Evolutionary conservation across 164 flowering plant genomes (phyloP), one percentile per base, ranked within the genome.

Genomic region (Tinospora cordifolia): DNA sequence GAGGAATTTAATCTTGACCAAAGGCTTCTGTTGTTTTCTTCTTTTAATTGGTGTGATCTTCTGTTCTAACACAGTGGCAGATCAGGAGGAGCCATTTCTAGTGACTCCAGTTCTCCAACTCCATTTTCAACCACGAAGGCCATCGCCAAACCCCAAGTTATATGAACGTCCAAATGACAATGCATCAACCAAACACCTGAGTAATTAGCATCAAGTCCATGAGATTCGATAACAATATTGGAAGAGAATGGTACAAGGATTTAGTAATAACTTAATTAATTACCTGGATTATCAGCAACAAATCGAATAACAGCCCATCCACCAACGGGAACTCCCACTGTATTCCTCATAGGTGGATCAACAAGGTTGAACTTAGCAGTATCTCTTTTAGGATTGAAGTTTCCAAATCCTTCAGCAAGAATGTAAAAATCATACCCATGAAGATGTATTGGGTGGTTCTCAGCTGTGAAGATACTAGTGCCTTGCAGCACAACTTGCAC

Each of bases 271-370:
- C 21, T 17, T 12, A 13, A 7, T 19, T 57, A 17, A 17, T 10
- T 81, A 88, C 92, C 96, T 74, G 96, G 96, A 78, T 90, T 90
- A 65, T 90, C 92, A 1, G 96, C 96, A 8, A 88, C 90, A 57
- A 90, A 90, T 78, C 93, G 75, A 54, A 90, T 87, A 71, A 86
- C 96, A 3, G 90, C 80, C 96, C 96, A 90, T 26, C 96, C 96
- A 47, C 85, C 83, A 11, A 83, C 85, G 24, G 92, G 92, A 8
- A 90, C 88, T 9, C 82, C 86, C 34, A 80, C 92, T 0, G 96
- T 90, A 71, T 90, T 90, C 72, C 93, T 76, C 71, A 85, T 8
- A 14, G 93, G 96, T 13, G 96, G 96, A 72, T 90, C 93, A 21
- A 83, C 84, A 7, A 88, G 90, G 72, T 90, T 90, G 70, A 90